Evolutionary conservation across 2,329 filamentous ascomycete species (phyloP).

Genomic region (Ramichloridium luteum): DNA sequence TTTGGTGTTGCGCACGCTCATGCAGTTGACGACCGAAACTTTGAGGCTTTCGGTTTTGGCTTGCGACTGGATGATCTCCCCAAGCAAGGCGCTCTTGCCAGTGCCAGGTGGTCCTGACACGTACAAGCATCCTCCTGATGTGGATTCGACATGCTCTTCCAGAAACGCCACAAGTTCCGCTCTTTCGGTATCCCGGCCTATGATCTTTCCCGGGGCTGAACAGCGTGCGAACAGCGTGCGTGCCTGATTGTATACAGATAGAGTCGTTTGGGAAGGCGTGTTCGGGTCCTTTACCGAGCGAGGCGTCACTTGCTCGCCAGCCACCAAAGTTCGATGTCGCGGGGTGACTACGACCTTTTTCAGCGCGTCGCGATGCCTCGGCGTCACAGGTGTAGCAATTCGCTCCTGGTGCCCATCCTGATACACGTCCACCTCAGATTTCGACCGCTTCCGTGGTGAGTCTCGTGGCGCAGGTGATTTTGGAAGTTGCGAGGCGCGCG

Average conservation of each 20-base stretch:
- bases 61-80: slow-evolving; percentile 57
- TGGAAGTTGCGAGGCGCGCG: slow-evolving; percentile 30
- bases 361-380: slow-evolving; percentile 68
- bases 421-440: slow-evolving; percentile 26
- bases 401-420: slow-evolving; percentile 27
- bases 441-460: slow-evolving; percentile 30
- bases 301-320: slow-evolving; percentile 62
- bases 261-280: slow-evolving; percentile 51
- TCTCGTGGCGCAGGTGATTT: slow-evolving; percentile 37
- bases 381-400: slow-evolving; percentile 50
- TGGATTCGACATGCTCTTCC: slow-evolving; percentile 45
- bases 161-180: slow-evolving; percentile 59
- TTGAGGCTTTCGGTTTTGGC: slow-evolving; percentile 43
- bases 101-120: slow-evolving; percentile 93
- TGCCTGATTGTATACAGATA: slow-evolving; percentile 75
- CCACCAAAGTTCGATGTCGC: slow-evolving; percentile 68
- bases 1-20: slow-evolving; percentile 81
- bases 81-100: slow-evolving; percentile 89
- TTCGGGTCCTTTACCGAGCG: slow-evolving; percentile 64
- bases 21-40: slow-evolving; percentile 83
- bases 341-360: slow-evolving; percentile 63
- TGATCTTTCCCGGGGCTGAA: slow-evolving; percentile 58
- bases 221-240: slow-evolving; percentile 78
- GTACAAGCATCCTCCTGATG: slow-evolving; percentile 71
- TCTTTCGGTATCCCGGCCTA: slow-evolving; percentile 62